Percentiles rank a stretch among this genome's conserved stretches.
These are phyloP conservation scores for Clavulina sp. DNA, from an alignment of 768 basidiomycete species.

Conservation along the genomic window DNA sequence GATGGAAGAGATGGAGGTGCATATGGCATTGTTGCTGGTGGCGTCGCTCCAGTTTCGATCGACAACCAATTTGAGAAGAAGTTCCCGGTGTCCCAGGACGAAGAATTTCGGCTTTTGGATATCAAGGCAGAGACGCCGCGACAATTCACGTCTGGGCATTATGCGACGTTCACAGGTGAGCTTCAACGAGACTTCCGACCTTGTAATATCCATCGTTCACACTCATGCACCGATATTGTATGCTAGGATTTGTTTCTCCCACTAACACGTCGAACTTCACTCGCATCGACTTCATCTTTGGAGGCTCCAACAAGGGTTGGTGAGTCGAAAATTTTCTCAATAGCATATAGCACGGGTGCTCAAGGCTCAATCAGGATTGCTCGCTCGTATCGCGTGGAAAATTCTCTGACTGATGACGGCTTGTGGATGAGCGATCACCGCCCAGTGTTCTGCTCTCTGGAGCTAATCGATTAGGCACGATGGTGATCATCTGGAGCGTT, in stretches of 20 bases:
- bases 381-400: conserved; percentile 24
- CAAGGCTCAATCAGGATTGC: conserved; percentile 20
- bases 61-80: conserved; percentile 27
- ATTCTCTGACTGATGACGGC: conserved; percentile 32
- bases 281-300: conserved; percentile 37
- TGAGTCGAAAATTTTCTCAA: conserved; percentile 15
- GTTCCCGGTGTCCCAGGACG: conserved; percentile 21
- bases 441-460: too few relatives aligned
- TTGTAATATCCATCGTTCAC: neutral
- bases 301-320: conserved; percentile 30
- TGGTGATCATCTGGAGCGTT: too few relatives aligned
- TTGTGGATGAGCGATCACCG: conserved; percentile 39
- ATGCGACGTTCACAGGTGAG: conserved; percentile 13
- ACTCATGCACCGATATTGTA: conserved; percentile 34
- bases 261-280: conserved; percentile 22
- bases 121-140: conserved; percentile 27
- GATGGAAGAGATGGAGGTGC: conserved; percentile 29
- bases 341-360: neutral
- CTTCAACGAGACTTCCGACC: neutral
- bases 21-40: conserved; percentile 33
- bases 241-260: conserved; percentile 32
- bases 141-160: conserved; percentile 26
- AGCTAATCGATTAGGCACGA: too few relatives aligned
- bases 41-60: conserved; percentile 23
- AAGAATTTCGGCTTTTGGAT: conserved; percentile 28